phyloP scores from a whole-genome alignment of 2,329 filamentous ascomycete genomes.

The Bertia moriformis region DNA sequence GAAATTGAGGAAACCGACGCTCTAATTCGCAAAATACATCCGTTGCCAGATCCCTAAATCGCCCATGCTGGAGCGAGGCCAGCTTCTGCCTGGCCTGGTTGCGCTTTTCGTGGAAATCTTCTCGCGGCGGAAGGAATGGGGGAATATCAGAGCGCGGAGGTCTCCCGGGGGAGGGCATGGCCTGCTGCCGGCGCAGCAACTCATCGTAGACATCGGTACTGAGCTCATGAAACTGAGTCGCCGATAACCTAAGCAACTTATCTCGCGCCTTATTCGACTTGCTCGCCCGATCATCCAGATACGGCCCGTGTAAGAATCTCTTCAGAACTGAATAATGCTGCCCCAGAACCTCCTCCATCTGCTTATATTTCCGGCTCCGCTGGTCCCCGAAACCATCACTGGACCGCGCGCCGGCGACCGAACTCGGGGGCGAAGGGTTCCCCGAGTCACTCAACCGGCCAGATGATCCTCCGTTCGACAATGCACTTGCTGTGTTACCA shows the following conservation, averaged over 20 bases:
- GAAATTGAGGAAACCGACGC: slow-evolving; percentile 51
- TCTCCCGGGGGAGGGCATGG: slow-evolving; percentile 16
- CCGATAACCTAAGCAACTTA: slow-evolving; percentile 53
- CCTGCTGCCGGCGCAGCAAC: slow-evolving; percentile 50
- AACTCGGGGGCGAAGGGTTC: slow-evolving; percentile 47
- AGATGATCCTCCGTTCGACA: slow-evolving; percentile 13
- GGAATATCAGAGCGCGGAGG: slow-evolving; percentile 19
- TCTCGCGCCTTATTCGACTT: slow-evolving; percentile 53
- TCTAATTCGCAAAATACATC: slow-evolving; percentile 64
- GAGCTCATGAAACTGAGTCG: slow-evolving; percentile 61
- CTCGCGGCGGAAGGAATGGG: slow-evolving; percentile 46
- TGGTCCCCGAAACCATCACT: slow-evolving; percentile 42
- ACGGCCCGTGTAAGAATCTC: slow-evolving; percentile 37
- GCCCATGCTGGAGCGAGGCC: slow-evolving; percentile 47
- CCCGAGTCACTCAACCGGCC: slow-evolving; percentile 13
- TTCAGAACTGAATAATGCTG: slow-evolving; percentile 50
- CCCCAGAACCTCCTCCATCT: slow-evolving; percentile 25
- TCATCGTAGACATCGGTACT: slow-evolving; percentile 69
- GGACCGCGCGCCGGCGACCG: slow-evolving; percentile 42
- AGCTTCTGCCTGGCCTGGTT: slow-evolving; percentile 63
- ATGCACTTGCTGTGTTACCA: not conserved
- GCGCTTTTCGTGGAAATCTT: slow-evolving; percentile 59
- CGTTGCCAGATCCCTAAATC: slow-evolving; percentile 59
- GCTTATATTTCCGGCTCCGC: slow-evolving; percentile 23
- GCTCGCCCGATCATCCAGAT: slow-evolving; percentile 40